A percentile compares a stretch with the other conserved stretches of the same genome.
These are phyloP conservation scores for Sarocladium kiliense DNA, from an alignment of 2,329 filamentous ascomycete genomes.

Conservation along the genomic window DNA sequence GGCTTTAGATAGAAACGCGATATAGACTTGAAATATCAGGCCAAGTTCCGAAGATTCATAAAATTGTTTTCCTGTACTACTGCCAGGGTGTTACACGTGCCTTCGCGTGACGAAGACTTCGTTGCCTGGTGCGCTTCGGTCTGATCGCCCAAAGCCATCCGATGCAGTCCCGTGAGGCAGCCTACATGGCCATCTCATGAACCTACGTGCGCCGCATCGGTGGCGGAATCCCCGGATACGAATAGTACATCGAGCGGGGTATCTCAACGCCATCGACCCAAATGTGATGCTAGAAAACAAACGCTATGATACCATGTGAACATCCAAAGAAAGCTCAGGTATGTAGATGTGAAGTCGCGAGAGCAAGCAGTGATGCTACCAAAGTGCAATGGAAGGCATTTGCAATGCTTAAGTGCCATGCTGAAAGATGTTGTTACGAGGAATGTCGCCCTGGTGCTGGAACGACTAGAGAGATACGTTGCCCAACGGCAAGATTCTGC, in stretches of 20 bases:
- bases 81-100: no score
- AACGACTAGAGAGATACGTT: slow-evolving; percentile 31
- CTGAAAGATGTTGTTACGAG: background rate
- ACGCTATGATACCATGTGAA: background rate
- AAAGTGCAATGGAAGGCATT: background rate
- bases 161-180: no score
- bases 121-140: no score
- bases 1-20: background rate
- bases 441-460: background rate
- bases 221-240: background rate
- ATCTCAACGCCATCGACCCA: background rate
- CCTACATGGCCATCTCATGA: background rate
- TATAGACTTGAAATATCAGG: background rate
- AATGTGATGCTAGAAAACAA: background rate
- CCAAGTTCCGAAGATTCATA: no score
- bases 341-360: background rate
- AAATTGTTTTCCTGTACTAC: no score
- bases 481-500: slow-evolving; percentile 57
- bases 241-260: background rate
- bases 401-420: background rate
- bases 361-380: background rate
- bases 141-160: no score
- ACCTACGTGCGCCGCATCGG: background rate
- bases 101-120: no score
- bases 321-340: background rate